Evolutionary conservation across 192 early-diverging fungal genomes (phyloP).

Genomic region (Thamnidium elegans): DNA sequence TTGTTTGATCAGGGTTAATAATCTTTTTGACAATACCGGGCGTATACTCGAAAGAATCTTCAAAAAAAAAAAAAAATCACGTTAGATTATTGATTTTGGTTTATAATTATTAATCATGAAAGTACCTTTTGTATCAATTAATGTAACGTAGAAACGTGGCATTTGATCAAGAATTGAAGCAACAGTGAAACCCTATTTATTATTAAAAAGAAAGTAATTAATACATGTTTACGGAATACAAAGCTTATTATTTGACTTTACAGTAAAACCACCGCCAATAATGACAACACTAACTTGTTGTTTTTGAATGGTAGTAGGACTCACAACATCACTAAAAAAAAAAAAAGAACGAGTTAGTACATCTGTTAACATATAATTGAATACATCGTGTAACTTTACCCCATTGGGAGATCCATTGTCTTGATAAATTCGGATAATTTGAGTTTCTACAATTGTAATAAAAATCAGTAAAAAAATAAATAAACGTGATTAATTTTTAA

Average conservation of each 20-base stretch:
- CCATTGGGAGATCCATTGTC: conserved; percentile 9
- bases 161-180: conserved; percentile 39
- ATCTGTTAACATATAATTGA: neutral
- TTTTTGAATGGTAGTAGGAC: conserved; percentile 1
- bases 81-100: neutral
- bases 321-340: neutral
- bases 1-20: conserved; percentile 27
- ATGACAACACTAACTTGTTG: conserved; percentile 35
- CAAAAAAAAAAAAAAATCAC: neutral
- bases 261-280: conserved; percentile 41
- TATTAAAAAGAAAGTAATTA: neutral
- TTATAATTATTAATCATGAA: neutral
- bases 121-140: conserved; percentile 39
- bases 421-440: conserved; percentile 16
- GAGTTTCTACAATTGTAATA: conserved; percentile 2
- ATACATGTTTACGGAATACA: neutral
- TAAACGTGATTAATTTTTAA: neutral
- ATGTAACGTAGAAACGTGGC: conserved; percentile 35
- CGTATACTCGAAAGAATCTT: conserved; percentile 42
- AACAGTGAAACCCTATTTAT: conserved; percentile 35
- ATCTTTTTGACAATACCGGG: conserved; percentile 26
- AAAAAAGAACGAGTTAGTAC: neutral
- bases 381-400: neutral
- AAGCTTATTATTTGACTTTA: conserved; percentile 5
- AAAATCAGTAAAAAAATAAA: neutral